These are phyloP conservation scores for Kodamaea hsintzibuensis DNA, from an alignment of 805 yeast genomes.

Conservation along the genomic window DNA sequence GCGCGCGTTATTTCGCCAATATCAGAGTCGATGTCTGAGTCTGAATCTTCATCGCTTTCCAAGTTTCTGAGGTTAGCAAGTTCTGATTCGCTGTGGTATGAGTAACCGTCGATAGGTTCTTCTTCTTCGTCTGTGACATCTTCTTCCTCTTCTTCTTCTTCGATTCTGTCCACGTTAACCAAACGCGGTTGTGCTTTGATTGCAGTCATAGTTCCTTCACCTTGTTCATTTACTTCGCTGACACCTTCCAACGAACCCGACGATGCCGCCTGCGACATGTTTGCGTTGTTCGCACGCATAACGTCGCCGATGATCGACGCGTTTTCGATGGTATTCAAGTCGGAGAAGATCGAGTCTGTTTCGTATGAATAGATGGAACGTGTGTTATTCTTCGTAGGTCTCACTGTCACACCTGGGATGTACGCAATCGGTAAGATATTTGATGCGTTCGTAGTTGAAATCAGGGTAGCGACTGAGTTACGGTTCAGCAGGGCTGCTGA, in stretches of 20 bases:
- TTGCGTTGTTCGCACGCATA: conserved; percentile 23
- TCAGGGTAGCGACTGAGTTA: conserved; percentile 57
- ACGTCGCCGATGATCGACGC: conserved; percentile 49
- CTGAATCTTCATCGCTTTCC: conserved; percentile 10
- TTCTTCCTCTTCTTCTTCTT: conserved; percentile 41
- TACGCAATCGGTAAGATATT: conserved; percentile 90
- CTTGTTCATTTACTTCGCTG: conserved; percentile 3
- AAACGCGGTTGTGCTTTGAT: conserved; percentile 73
- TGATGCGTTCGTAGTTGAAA: conserved; percentile 72
- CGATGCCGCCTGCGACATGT: conserved; percentile 4
- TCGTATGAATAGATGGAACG: conserved; percentile 47
- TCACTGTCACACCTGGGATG: conserved; percentile 87
- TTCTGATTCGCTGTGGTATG: conserved; percentile 3
- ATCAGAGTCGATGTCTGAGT: conserved; percentile 47
- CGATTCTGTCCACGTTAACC: conserved; percentile 54
- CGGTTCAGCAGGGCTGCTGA: conserved; percentile 20
- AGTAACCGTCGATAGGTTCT: conserved; percentile 11
- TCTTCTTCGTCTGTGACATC: conserved; percentile 17
- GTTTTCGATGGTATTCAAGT: conserved; percentile 44
- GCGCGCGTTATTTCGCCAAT: conserved; percentile 46
- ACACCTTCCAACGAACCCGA: background rate
- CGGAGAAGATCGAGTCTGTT: conserved; percentile 42
- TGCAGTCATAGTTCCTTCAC: conserved; percentile 59
- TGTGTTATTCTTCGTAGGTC: conserved; percentile 47
- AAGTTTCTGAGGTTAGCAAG: background rate